Evolutionary conservation across 164 flowering plant species (phyloP).

Genomic region (grape (Vitis vinifera)): ASM3070453v1 NC_081823.1:1707501-1708000

Average conservation of each 20-base stretch:
- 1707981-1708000: slow-evolving; percentile 1
- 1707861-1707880: too few relatives aligned
- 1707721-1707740: too few relatives aligned
- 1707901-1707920: too few relatives aligned
- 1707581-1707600: not conserved
- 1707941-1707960: not conserved
- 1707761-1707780: not conserved
- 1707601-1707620: not conserved
- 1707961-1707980: not conserved
- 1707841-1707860: slow-evolving; percentile 7
- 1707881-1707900: too few relatives aligned
- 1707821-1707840: slow-evolving; percentile 2
- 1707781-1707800: not conserved
- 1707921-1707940: not conserved
- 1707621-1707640: not conserved
- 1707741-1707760: too few relatives aligned
- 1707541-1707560: slow-evolving; percentile 1
- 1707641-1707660: not conserved
- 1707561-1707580: not conserved
- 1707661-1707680: not conserved
- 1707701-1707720: not conserved
- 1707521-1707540: not conserved
- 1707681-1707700: slow-evolving; percentile 8
- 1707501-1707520: slow-evolving; percentile 1
- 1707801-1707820: not conserved